Percentiles rank a stretch among this genome's conserved stretches.
phyloP scores from a whole-genome alignment of 306 rosid species.

The Corylus avellana region DNA sequence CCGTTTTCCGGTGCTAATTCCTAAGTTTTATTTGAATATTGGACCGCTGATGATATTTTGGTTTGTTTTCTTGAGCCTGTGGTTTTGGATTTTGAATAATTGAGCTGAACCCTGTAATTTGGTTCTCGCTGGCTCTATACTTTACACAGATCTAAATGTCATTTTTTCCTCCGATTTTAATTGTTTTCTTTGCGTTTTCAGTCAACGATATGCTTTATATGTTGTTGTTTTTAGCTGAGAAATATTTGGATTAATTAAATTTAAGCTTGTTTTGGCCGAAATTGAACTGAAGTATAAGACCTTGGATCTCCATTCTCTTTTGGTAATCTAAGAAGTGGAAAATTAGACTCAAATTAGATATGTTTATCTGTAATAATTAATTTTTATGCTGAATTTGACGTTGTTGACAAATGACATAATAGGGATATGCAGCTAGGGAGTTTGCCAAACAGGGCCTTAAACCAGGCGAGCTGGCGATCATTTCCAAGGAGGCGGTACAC shows the following conservation, averaged over 20 bases:
- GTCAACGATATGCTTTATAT: conserved; percentile 5
- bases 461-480: conserved; percentile 86
- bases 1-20: background rate
- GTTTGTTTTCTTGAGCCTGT: background rate
- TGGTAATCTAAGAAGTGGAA: background rate
- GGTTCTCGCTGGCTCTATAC: background rate
- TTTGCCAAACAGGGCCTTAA: conserved; percentile 78
- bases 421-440: conserved; percentile 99
- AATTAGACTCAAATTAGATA: background rate
- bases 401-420: conserved; percentile 9
- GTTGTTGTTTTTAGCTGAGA: background rate
- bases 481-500: conserved; percentile 89
- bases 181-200: background rate
- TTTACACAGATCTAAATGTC: conserved; percentile 26
- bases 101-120: background rate
- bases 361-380: background rate
- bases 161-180: background rate
- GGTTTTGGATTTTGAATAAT: background rate
- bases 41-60: background rate
- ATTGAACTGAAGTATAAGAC: background rate
- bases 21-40: background rate
- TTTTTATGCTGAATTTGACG: background rate
- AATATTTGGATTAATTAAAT: background rate
- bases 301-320: background rate
- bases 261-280: background rate